Base-by-base conservation (phyloP, 257 asterid genomes). In the Solanum sparsipilum region DNA sequence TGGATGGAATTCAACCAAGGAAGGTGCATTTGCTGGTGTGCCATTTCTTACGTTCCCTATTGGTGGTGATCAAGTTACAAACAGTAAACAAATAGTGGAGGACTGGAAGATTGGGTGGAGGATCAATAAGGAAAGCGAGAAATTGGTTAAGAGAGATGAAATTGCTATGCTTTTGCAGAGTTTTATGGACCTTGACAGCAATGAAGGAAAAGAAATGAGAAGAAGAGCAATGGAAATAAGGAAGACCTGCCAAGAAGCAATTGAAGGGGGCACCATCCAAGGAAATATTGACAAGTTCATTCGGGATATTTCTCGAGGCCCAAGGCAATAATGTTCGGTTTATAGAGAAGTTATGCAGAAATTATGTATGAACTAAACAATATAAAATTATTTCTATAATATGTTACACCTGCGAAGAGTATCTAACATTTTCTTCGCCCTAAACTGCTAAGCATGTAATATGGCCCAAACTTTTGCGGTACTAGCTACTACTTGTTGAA, bases 1-100 rank as follows among this genome's bases (percentile, higher is more conserved):
- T 11, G 98, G 98, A 6, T 94, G 96, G 94, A 95, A 93, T 78
- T 95, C 97, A 1, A 95, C 94, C 1, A 91, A 90, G 91, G 98
- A 94, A 84, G 92, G 91, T 27, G 89, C 93, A 56, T 92, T 90
- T 87, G 90, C 90, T 6, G 97, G 96, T 6, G 90, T 91, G 16
- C 95, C 98, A 3, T 89, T 93, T 36, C 94, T 95, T 38, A 91
- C 95, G 15, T 90, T 92, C 85, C 98, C 98, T 0, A 87, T 95
- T 15, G 75, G 87, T 2, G 90, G 90, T 92, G 96, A 94, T 86
- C 98, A 94, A 38, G 71, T 85, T 15, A 94, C 96, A 0, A 82
- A 91, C 34, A 90, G 95, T 25, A 93, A 91, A 89, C 90, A 90
- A 18, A 52, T 94, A 4, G 96, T 91, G 12, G 96, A 95, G 91